Evolutionary conservation across 352 stramenopile genomes (phyloP).

Genomic region (Pseudoperonospora humuli): DNA sequence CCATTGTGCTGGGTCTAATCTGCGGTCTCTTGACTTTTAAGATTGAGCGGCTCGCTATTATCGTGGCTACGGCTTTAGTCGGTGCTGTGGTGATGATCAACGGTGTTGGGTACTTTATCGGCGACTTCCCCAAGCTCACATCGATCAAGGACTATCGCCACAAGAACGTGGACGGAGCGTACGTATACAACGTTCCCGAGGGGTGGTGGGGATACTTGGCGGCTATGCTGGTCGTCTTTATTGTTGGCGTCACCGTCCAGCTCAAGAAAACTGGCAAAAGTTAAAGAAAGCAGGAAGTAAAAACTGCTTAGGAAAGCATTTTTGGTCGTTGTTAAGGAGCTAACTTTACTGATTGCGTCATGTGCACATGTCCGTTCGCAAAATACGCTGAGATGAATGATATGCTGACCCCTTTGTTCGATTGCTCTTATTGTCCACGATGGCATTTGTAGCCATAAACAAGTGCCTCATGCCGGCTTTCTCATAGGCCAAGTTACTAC

Average conservation of each 20-base stretch:
- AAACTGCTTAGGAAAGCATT: no score
- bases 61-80: constrained; percentile 52
- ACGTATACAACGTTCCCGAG: constrained; percentile 36
- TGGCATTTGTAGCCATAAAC: no score
- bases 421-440: no score
- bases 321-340: no score
- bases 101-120: constrained; percentile 56
- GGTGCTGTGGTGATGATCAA: constrained; percentile 36
- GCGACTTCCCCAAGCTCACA: constrained; percentile 35
- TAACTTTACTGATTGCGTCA: no score
- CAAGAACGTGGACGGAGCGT: constrained; percentile 26
- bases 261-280: constrained; percentile 46
- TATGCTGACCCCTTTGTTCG: no score
- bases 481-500: no score
- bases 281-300: neutral
- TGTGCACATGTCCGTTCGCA: no score
- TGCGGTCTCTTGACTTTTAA: constrained; percentile 38
- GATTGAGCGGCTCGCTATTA: constrained; percentile 38
- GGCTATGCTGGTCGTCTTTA: constrained; percentile 36
- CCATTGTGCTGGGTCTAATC: constrained; percentile 33
- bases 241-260: constrained; percentile 40
- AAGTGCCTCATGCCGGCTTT: no score
- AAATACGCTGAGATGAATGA: no score
- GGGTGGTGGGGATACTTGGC: constrained; percentile 49
- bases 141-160: constrained; percentile 34